These are phyloP conservation scores for Oehlia diaphana DNA, from an alignment of 192 early-diverging fungal species.

Conservation along the genomic window DNA sequence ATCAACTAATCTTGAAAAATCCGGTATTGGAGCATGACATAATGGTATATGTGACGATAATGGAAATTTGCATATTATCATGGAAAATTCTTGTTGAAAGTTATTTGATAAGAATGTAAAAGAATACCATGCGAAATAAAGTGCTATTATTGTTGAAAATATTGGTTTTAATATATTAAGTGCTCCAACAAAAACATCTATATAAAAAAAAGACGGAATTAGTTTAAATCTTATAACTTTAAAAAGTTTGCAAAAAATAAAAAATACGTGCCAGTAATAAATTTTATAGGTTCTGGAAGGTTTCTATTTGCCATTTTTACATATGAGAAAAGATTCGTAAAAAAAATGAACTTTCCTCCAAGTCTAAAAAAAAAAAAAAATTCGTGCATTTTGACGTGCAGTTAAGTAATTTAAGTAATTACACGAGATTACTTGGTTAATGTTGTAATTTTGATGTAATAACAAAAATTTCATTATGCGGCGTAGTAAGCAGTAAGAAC, in stretches of 20 bases:
- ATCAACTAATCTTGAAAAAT: slow-evolving; percentile 51
- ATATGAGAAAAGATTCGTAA: neutral
- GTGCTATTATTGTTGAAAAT: slow-evolving; percentile 5
- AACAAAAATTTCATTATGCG: too few relatives aligned
- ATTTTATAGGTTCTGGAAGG: neutral
- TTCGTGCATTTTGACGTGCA: too few relatives aligned
- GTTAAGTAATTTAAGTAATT: too few relatives aligned
- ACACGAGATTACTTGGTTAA: too few relatives aligned
- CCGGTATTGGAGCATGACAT: slow-evolving; percentile 35
- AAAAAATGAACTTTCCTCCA: neutral
- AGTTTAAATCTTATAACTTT: neutral
- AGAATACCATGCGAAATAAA: neutral
- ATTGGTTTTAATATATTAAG: slow-evolving; percentile 15
- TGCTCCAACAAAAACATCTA: slow-evolving; percentile 13
- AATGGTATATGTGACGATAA: neutral
- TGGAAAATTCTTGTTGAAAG: neutral
- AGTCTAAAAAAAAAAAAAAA: too few relatives aligned
- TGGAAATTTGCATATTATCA: neutral
- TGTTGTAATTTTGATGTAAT: too few relatives aligned
- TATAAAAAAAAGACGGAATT: neutral
- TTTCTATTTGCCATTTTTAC: neutral
- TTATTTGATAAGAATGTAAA: slow-evolving; percentile 11
- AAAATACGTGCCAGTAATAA: slow-evolving; percentile 7
- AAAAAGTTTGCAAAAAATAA: neutral
- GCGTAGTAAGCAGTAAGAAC: too few relatives aligned